phyloP scores from a whole-genome alignment of 2,329 filamentous ascomycete genomes.

The Biscogniauxia marginata region DNA sequence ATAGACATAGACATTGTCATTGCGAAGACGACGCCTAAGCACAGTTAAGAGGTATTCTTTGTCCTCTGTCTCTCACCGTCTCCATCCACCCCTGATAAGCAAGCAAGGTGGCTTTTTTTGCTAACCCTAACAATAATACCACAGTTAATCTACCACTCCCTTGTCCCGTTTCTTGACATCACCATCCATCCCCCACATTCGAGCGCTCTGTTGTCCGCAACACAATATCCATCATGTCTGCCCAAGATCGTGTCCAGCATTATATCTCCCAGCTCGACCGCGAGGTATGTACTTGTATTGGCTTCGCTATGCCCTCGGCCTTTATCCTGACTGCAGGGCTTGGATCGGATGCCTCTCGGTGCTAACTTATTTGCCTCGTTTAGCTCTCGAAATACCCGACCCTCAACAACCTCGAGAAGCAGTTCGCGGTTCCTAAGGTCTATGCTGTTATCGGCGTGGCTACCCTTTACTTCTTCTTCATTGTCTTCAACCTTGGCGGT shows the following conservation, averaged over 20 bases:
- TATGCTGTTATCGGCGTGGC: constrained; percentile 76
- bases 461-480: constrained; percentile 84
- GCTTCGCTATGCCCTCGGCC: not conserved
- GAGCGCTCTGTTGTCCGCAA: constrained; percentile 7
- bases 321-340: constrained; percentile 1
- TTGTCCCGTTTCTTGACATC: constrained; percentile 20
- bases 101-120: constrained; percentile 27
- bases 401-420: constrained; percentile 83
- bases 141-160: constrained; percentile 13
- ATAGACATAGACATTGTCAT: not conserved
- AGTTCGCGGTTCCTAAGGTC: constrained; percentile 79
- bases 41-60: not conserved
- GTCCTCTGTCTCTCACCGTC: constrained; percentile 6
- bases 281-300: constrained; percentile 64
- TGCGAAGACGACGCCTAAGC: not conserved
- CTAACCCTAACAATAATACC: constrained; percentile 28
- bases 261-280: constrained; percentile 79
- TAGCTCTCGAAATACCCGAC: constrained; percentile 83
- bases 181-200: constrained; percentile 23
- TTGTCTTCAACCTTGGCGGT: constrained; percentile 89
- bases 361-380: constrained; percentile 20
- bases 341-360: constrained; percentile 16
- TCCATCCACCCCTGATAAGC: constrained; percentile 23
- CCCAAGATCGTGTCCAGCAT: constrained; percentile 73
- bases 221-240: constrained; percentile 58